phyloP scores from a whole-genome alignment of 2,329 filamentous ascomycete genomes.

The Ceratocystis huliohia region DNA sequence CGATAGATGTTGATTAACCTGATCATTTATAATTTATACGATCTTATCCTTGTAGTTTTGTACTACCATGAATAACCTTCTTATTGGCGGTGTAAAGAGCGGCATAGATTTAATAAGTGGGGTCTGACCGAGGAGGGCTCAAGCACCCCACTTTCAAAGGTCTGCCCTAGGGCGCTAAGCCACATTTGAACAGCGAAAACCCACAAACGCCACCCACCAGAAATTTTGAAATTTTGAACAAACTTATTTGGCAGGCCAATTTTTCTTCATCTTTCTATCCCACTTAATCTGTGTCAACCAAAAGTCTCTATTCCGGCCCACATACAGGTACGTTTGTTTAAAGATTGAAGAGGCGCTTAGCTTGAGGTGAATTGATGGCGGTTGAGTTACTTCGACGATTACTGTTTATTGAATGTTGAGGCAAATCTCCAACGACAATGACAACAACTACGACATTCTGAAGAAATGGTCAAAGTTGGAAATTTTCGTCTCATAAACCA shows the following conservation, averaged over 20 bases:
- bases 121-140: slow-evolving; percentile 5
- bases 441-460: background rate
- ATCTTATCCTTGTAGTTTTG: background rate
- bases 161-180: slow-evolving; percentile 19
- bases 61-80: background rate
- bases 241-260: slow-evolving; percentile 17
- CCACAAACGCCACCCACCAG: slow-evolving; percentile 21
- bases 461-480: background rate
- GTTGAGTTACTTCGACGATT: background rate
- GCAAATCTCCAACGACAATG: background rate
- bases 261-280: slow-evolving; percentile 15
- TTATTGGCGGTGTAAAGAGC: background rate
- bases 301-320: slow-evolving; percentile 20
- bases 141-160: background rate
- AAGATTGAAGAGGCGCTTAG: slow-evolving; percentile 3
- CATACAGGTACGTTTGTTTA: slow-evolving; percentile 19
- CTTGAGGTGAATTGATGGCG: background rate
- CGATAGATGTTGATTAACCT: background rate
- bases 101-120: background rate
- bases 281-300: slow-evolving; percentile 20
- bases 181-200: slow-evolving; percentile 11
- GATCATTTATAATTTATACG: background rate
- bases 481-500: background rate
- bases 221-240: slow-evolving; percentile 14
- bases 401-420: background rate